A percentile compares a stretch with the other conserved stretches of the same genome.
Evolutionary conservation across 305 asterid genomes (phyloP).

Genomic region (Solanum hybrid): DNA sequence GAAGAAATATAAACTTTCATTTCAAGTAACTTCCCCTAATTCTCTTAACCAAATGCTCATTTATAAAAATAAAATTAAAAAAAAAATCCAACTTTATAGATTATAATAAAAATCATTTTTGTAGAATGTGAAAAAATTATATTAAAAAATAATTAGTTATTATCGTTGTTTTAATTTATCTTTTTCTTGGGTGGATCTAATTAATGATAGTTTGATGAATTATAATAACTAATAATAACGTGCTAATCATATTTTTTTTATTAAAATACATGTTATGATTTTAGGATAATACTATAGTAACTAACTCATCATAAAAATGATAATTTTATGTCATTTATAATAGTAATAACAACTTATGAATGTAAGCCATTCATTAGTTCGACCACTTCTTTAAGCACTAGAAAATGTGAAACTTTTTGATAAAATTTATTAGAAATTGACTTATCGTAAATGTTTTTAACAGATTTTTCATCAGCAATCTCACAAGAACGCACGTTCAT

Average conservation of each 20-base stretch:
- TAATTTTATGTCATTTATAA: neutral
- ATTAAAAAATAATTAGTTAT: neutral
- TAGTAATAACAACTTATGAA: neutral
- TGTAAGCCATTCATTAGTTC: neutral
- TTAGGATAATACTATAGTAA: neutral
- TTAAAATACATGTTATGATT: neutral
- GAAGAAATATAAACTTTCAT: neutral
- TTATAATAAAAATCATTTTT: neutral
- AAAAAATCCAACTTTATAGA: neutral
- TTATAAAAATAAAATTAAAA: neutral
- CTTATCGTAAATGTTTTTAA: too few species aligned
- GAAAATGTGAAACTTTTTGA: neutral
- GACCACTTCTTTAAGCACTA: neutral
- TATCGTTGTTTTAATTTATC: neutral
- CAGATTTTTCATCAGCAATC: neutral
- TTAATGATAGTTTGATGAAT: neutral
- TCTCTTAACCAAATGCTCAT: neutral
- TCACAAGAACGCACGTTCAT: too few species aligned
- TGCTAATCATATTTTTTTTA: neutral
- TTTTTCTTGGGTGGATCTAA: neutral
- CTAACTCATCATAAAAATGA: neutral
- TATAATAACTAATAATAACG: neutral
- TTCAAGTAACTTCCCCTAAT: neutral
- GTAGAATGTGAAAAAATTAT: neutral
- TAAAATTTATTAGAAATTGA: too few species aligned